These are phyloP conservation scores for Salix caprea DNA, from an alignment of 345 rosid species.

Conservation along the genomic window DNA sequence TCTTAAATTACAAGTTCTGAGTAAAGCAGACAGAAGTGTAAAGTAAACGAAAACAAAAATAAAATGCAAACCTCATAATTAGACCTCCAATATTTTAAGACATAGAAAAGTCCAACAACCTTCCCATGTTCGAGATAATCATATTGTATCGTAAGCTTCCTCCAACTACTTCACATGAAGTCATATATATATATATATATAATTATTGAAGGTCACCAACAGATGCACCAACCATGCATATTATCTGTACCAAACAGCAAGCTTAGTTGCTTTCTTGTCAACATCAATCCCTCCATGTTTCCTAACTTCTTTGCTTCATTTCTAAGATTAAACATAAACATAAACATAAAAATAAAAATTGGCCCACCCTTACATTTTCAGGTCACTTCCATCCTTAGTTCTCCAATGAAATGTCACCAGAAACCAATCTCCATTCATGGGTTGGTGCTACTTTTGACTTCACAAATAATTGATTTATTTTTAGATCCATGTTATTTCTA, in stretches of 20 bases:
- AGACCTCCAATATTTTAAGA: too few species aligned
- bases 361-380: background rate
- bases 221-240: conserved; percentile 10
- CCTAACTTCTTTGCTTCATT: conserved; percentile 4
- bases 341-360: background rate
- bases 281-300: conserved; percentile 1
- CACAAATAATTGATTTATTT: background rate
- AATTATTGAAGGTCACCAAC: background rate
- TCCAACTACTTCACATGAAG: background rate
- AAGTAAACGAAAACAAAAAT: too few species aligned
- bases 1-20: too few species aligned
- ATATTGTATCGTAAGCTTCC: background rate
- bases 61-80: too few species aligned
- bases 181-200: too few species aligned
- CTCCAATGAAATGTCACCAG: background rate
- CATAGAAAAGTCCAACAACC: too few species aligned
- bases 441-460: background rate
- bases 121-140: background rate
- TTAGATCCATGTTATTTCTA: too few species aligned
- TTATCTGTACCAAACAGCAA: background rate
- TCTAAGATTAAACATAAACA: background rate
- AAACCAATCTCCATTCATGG: background rate
- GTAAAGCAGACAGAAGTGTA: too few species aligned
- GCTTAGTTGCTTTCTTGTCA: conserved; percentile 14
- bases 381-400: background rate